Conservation (phyloP, 2,329 filamentous ascomycete genomes). For the Fusarium sp. region DNA sequence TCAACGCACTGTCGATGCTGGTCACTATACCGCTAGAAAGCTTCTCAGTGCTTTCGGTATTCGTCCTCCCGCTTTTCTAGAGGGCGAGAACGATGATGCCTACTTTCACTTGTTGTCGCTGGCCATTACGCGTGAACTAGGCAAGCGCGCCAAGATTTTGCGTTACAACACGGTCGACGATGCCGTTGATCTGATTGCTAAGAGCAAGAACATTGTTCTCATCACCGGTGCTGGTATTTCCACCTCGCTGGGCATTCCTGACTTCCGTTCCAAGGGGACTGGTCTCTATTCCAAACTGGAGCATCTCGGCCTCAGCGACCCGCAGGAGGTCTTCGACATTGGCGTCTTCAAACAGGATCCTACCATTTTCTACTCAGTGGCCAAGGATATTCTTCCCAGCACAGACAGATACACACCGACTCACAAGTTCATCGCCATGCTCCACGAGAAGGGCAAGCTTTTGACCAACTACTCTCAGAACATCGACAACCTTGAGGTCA, state of each 20-base stretch:
- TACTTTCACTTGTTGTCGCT: conserved; percentile 82
- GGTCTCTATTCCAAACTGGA: conserved; percentile 90
- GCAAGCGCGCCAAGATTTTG: conserved; percentile 81
- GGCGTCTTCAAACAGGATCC: conserved; percentile 87
- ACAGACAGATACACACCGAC: conserved; percentile 88
- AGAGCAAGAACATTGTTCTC: conserved; percentile 86
- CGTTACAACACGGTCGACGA: conserved; percentile 90
- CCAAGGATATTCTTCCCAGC: conserved; percentile 88
- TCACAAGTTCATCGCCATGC: conserved; percentile 90
- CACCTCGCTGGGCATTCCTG: conserved; percentile 94
- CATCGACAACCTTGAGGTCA: conserved; percentile 94
- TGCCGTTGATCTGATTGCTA: conserved; percentile 80
- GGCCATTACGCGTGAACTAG: conserved; percentile 83
- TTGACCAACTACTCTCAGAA: conserved; percentile 99
- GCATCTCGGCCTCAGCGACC: conserved; percentile 81
- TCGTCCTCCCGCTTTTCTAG: conserved; percentile 77
- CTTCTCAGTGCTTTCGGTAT: conserved; percentile 89
- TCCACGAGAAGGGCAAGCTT: conserved; percentile 89
- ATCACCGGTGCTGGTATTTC: conserved; percentile 97
- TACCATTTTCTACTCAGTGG: conserved; percentile 89
- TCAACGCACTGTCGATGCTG: conserved; percentile 75
- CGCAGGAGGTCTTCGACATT: conserved; percentile 97
- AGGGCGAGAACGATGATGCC: conserved; percentile 73
- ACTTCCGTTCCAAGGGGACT: conserved; percentile 93
- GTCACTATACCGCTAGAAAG: conserved; percentile 81